These are phyloP conservation scores for Westerdykella aurantiaca DNA, from an alignment of 2,329 filamentous ascomycete species.

Conservation along the genomic window DNA sequence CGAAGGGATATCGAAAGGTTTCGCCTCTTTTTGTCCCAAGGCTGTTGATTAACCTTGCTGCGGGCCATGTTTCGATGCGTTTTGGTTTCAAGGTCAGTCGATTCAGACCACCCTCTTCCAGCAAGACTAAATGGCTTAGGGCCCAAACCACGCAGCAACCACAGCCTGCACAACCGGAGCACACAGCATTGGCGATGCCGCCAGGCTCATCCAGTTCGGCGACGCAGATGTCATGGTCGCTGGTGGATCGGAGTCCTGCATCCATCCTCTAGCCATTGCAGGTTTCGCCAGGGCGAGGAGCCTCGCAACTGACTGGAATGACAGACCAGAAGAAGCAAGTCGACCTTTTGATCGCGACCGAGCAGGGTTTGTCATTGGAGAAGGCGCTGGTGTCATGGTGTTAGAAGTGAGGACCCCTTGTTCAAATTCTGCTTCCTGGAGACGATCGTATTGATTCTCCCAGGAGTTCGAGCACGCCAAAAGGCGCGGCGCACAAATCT, in stretches of 20 bases:
- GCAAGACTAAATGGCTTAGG: constrained; percentile 39
- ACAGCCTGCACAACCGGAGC: constrained; percentile 96
- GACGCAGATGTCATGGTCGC: constrained; percentile 95
- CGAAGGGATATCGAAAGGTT: constrained; percentile 82
- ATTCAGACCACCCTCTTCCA: not conserved
- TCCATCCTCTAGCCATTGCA: constrained; percentile 87
- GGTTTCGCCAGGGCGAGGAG: constrained; percentile 87
- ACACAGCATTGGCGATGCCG: constrained; percentile 89
- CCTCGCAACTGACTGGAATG: constrained; percentile 74
- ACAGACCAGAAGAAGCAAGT: constrained; percentile 63
- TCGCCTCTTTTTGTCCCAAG: constrained; percentile 91
- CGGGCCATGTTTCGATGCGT: constrained; percentile 90
- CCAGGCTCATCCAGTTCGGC: constrained; percentile 83
- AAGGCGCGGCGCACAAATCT: constrained; percentile 70
- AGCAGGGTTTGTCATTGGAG: constrained; percentile 84
- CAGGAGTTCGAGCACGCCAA: constrained; percentile 81
- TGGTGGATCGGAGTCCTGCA: constrained; percentile 91
- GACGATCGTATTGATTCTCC: constrained; percentile 2
- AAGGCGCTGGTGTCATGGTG: constrained; percentile 82
- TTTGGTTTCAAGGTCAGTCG: constrained; percentile 63
- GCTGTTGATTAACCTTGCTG: constrained; percentile 89
- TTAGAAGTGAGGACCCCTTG: constrained; percentile 55
- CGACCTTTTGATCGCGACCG: constrained; percentile 79
- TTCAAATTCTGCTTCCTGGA: not conserved
- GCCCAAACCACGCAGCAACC: constrained; percentile 86